These are phyloP conservation scores for Asterophora parasitica DNA, from an alignment of 768 basidiomycete species.

Conservation along the genomic window DNA sequence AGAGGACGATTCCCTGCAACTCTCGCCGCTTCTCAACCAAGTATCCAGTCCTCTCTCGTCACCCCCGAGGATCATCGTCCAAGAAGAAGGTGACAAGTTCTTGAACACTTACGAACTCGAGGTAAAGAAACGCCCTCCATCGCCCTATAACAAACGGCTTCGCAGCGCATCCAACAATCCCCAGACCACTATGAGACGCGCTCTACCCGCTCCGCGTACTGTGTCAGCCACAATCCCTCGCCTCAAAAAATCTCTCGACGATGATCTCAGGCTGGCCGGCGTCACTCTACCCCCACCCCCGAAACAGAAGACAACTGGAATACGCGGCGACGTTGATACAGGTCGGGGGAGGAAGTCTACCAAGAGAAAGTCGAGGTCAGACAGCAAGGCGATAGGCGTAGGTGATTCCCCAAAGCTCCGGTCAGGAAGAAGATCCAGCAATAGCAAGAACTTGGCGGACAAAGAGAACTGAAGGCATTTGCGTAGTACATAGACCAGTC, in stretches of 20 bases:
- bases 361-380: not conserved
- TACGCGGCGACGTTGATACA: not conserved
- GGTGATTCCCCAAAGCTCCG: not conserved
- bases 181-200: slow-evolving; percentile 2
- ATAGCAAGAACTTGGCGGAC: slow-evolving; percentile 3
- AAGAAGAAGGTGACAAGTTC: slow-evolving; percentile 6
- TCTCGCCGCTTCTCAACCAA: slow-evolving; percentile 10
- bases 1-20: not conserved
- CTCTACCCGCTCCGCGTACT: not conserved
- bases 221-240: slow-evolving; percentile 6
- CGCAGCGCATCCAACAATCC: slow-evolving; percentile 13
- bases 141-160: slow-evolving; percentile 13
- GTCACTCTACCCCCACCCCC: slow-evolving; percentile 13
- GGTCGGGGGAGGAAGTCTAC: not conserved
- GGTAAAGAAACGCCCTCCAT: slow-evolving; percentile 6
- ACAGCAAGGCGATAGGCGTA: not conserved
- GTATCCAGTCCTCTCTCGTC: slow-evolving; percentile 14
- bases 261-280: slow-evolving; percentile 1
- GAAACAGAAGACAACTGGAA: slow-evolving; percentile 1
- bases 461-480: slow-evolving; percentile 11
- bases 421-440: slow-evolving; percentile 1
- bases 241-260: slow-evolving; percentile 2
- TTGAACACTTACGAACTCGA: slow-evolving; percentile 13
- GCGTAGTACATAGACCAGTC: not conserved
- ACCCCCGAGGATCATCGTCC: slow-evolving; percentile 7